Conservation (phyloP, 2,329 filamentous ascomycete species). For the Aspergillus sojae region DNA sequence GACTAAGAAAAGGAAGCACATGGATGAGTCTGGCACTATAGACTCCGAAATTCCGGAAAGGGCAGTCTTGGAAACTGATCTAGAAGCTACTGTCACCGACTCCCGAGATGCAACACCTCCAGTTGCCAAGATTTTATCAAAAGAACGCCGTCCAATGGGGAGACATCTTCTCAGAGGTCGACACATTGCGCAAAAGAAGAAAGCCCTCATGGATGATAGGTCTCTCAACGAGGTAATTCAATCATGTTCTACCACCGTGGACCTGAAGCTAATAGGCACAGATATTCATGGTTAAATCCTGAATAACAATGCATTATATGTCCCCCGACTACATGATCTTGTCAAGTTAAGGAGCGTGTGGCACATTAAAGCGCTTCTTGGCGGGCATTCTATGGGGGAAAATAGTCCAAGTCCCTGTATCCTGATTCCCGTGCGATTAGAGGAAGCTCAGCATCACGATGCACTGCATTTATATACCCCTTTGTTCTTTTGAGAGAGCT, state of each 20-base stretch:
- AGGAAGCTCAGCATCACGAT: background rate
- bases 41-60: slow-evolving; percentile 11
- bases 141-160: slow-evolving; percentile 52
- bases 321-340: background rate
- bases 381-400: background rate
- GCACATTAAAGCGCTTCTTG: no score
- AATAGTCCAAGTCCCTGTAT: background rate
- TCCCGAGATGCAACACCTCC: slow-evolving; percentile 47
- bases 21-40: slow-evolving; percentile 34
- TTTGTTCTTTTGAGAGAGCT: background rate
- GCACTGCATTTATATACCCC: background rate
- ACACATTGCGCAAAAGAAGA: slow-evolving; percentile 85
- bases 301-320: background rate
- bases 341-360: background rate
- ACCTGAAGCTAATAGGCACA: slow-evolving; percentile 23
- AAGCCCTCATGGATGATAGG: slow-evolving; percentile 77
- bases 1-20: slow-evolving; percentile 38
- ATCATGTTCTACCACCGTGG: background rate
- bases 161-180: slow-evolving; percentile 76
- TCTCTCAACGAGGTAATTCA: slow-evolving; percentile 78
- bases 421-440: background rate
- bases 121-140: slow-evolving; percentile 51
- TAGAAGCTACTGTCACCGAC: slow-evolving; percentile 33
- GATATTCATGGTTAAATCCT: slow-evolving; percentile 43
- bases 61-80: background rate